Percentiles rank a stretch among this genome's conserved stretches.
Conservation (phyloP, 1,284 basidiomycete genomes). For the Cutaneotrichosporon daszewskae region DNA sequence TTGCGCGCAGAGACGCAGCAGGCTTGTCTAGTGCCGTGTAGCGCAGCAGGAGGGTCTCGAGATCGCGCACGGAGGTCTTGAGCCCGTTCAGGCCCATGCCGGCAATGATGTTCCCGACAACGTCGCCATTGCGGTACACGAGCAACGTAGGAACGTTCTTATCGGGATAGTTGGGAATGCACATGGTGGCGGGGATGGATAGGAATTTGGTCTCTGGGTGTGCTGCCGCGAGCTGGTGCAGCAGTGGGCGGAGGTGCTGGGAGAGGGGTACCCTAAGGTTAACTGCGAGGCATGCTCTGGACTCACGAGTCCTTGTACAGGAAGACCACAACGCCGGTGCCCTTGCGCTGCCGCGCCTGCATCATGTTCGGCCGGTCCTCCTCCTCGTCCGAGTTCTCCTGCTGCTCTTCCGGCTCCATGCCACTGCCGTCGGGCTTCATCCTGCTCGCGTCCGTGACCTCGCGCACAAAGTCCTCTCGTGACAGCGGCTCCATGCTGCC, state of each 20-base stretch:
- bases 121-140: constrained; percentile 84
- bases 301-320: constrained; percentile 54
- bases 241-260: constrained; percentile 65
- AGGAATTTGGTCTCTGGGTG: constrained; percentile 94
- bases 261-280: constrained; percentile 66
- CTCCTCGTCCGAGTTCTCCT: constrained; percentile 38
- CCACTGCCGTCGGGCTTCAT: constrained; percentile 59
- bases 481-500: constrained; percentile 84
- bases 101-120: constrained; percentile 76
- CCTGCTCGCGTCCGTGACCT: constrained; percentile 89
- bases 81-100: constrained; percentile 57
- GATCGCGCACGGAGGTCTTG: constrained; percentile 65
- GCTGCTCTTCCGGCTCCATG: constrained; percentile 47
- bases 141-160: constrained; percentile 85
- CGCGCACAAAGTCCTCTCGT: constrained; percentile 86
- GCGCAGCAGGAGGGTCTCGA: constrained; percentile 40
- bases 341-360: constrained; percentile 36
- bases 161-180: constrained; percentile 93
- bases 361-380: constrained; percentile 28
- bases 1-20: constrained; percentile 22
- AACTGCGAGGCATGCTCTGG: too few species aligned
- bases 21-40: constrained; percentile 39
- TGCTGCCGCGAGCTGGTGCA: constrained; percentile 67
- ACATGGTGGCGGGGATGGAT: constrained; percentile 89
- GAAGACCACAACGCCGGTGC: constrained; percentile 55